phyloP scores from a whole-genome alignment of 129 eudicot genomes.

The Lonicera japonica region DNA sequence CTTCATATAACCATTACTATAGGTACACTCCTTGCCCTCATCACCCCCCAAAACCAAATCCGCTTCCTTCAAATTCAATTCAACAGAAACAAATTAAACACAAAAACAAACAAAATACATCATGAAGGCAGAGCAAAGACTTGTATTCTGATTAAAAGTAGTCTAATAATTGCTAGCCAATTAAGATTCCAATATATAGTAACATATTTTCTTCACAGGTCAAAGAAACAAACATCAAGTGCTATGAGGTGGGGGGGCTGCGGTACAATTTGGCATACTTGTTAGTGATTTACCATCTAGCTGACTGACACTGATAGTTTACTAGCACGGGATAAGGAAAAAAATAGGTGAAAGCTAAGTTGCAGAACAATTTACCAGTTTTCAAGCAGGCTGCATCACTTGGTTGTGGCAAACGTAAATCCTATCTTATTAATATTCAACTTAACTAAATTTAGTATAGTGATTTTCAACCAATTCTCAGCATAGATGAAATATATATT shows the following conservation, averaged over 20 bases:
- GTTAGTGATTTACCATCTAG: no score
- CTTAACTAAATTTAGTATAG: no score
- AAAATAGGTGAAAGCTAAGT: no score
- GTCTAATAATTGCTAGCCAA: background rate
- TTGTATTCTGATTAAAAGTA: background rate
- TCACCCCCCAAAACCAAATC: conserved; percentile 96
- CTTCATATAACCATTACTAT: conserved; percentile 75
- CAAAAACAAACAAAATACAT: background rate
- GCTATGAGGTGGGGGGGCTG: background rate
- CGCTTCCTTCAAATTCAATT: conserved; percentile 55
- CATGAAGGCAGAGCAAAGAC: background rate
- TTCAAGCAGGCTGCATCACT: no score
- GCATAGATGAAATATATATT: no score
- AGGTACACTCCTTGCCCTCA: conserved; percentile 95
- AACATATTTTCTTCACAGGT: background rate
- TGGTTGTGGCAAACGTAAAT: no score
- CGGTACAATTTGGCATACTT: background rate
- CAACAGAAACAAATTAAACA: background rate
- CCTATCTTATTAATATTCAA: no score
- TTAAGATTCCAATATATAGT: background rate
- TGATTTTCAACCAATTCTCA: no score
- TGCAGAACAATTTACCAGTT: no score
- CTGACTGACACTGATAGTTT: no score
- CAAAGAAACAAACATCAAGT: background rate
- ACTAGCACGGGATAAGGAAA: no score